Evolutionary conservation across 768 basidiomycete species (phyloP).

Genomic region (Sarcodon aspratus): DNA sequence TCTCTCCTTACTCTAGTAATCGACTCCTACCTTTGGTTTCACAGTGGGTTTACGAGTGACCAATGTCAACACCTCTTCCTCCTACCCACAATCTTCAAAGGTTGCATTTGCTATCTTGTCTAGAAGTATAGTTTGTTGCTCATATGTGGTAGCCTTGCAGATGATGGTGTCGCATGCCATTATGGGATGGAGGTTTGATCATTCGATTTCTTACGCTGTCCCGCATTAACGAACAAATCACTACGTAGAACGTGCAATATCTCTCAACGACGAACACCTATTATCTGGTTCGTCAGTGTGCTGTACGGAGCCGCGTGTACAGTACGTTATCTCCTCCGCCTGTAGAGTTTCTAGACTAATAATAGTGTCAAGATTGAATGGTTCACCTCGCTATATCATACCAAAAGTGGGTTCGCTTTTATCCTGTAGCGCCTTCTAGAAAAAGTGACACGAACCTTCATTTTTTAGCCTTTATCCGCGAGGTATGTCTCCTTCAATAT

Average conservation of each 20-base stretch:
- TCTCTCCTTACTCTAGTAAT: not conserved
- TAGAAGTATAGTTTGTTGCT: not conserved
- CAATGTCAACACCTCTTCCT: not conserved
- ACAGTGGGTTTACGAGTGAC: not conserved
- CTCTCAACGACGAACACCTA: not conserved
- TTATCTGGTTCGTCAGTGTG: not conserved
- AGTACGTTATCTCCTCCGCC: not conserved
- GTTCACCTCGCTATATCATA: not conserved
- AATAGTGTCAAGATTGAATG: not conserved
- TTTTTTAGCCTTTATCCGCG: not conserved
- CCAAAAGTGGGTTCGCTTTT: not conserved
- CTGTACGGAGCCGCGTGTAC: not conserved
- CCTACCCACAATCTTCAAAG: not conserved
- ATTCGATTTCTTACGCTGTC: not conserved
- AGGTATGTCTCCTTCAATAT: not conserved
- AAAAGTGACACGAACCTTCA: not conserved
- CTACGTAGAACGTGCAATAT: not conserved
- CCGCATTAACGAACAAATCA: not conserved
- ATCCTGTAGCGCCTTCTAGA: not conserved
- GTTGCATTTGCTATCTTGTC: not conserved
- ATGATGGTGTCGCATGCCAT: not conserved
- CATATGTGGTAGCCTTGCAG: not conserved
- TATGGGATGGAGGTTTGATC: not conserved
- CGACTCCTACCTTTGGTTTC: not conserved
- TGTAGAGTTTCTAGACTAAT: not conserved